Conservation (phyloP, 305 asterid genomes). For the Solanum chacoense region DNA sequence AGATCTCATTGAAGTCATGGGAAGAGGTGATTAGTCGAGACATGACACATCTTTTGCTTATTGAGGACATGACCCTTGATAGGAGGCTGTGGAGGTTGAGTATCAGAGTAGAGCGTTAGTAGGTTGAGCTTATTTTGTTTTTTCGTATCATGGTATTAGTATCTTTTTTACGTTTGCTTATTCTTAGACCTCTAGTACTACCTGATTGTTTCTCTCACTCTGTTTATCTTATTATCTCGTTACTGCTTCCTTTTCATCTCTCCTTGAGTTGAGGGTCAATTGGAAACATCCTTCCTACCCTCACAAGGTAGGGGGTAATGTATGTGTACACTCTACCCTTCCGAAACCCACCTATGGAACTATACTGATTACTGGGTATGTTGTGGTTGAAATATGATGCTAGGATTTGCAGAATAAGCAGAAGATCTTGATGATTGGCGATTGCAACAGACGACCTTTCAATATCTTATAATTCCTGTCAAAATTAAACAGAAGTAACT, state of each 20-base stretch:
- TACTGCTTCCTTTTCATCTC: not conserved
- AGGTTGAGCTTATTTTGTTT: not conserved
- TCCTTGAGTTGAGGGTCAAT: not conserved
- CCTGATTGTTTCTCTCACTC: not conserved
- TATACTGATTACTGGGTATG: not conserved
- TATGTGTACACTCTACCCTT: not conserved
- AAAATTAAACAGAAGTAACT: not conserved
- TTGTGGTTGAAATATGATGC: not conserved
- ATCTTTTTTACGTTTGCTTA: not conserved
- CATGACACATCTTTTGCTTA: not conserved
- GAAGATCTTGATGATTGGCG: not conserved
- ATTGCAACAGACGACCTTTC: not conserved
- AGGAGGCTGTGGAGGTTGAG: not conserved
- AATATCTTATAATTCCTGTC: not conserved
- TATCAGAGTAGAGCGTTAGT: not conserved
- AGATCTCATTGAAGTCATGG: not conserved
- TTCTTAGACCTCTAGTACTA: not conserved
- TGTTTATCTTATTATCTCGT: not conserved
- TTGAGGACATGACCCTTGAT: not conserved
- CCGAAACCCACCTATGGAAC: not conserved
- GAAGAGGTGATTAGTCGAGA: not conserved
- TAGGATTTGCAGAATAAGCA: not conserved
- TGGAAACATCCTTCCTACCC: not conserved
- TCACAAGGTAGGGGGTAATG: not conserved
- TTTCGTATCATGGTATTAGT: not conserved